Base-by-base conservation (phyloP, 2,329 filamentous ascomycete species). In the Talaromyces sp. region DNA sequence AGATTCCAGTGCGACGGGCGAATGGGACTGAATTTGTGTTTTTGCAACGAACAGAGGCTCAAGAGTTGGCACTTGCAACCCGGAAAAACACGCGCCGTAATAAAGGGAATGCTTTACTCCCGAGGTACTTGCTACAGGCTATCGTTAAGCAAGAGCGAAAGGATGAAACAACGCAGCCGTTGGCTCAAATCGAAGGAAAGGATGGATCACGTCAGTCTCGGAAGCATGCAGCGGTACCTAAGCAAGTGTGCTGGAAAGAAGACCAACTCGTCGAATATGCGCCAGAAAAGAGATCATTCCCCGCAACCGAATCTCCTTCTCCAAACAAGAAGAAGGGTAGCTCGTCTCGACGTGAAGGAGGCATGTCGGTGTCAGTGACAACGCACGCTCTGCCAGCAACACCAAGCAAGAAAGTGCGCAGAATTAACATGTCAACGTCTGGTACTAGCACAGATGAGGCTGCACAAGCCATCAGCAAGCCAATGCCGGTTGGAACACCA, bases 1-100 rank as follows among this genome's bases (percentile, higher is more conserved):
- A 74, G 7, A 77, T 81, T 58, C 73, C 79, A 4, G 74, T 81
- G 22, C 79, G 80, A 59, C 78, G 80, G 13, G 73, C 79, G 3
- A 80, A 78, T 58, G 80, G 80, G 5, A 80, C 74, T 6, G 80
- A 82, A 60, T 81, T 82, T 60, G 71, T 82, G 33, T 81, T 81
- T 62, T 70, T 76, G 31, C 74, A 80, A 57, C 73, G 74, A 11
- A 77, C 79, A 2, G 79, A 81, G 58, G 72, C 73, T 6, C 79
- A 81, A 67, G 74, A 81, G 47, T 66, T 81, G 33, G 77, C 80
- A 0, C 70, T 81, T 47, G 64, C 72, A 13, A 82, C 80, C 6
- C 74, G 78, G 61, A 73, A 75, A 27, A 81, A 82, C 66, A 82
- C 80, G 11, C 74, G 74, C 60, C 69, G 73, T 35, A 82, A 82